These are phyloP conservation scores for Grigorovia transvaalensis DNA, from an alignment of 805 yeast species.

Conservation along the genomic window DNA sequence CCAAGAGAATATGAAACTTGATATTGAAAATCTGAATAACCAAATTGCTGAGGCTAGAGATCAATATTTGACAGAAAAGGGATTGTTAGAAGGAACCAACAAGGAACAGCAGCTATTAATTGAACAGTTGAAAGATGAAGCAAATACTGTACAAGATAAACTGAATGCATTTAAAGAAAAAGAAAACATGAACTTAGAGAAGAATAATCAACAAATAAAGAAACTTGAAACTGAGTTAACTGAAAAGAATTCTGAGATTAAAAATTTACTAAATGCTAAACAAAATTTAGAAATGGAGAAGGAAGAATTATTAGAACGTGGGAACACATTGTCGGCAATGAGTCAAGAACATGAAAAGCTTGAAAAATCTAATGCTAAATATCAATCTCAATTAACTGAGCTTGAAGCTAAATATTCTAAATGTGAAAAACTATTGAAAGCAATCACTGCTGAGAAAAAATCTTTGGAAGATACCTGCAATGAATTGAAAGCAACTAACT, in stretches of 20 bases:
- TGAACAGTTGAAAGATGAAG: neutral
- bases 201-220: neutral
- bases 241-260: neutral
- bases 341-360: neutral
- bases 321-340: neutral
- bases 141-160: neutral
- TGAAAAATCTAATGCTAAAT: neutral
- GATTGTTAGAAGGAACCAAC: neutral
- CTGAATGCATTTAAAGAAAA: neutral
- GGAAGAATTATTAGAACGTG: neutral
- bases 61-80: slow-evolving; percentile 1
- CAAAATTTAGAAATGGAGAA: neutral
- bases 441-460: neutral
- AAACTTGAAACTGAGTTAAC: neutral
- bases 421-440: neutral
- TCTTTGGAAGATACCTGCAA: neutral
- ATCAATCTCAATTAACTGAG: neutral
- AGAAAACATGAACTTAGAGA: neutral
- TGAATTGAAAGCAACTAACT: neutral
- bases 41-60: slow-evolving; percentile 2
- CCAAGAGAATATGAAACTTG: slow-evolving; percentile 1
- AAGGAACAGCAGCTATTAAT: neutral
- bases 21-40: slow-evolving; percentile 2
- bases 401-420: neutral
- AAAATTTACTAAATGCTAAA: neutral